Evolutionary conservation across 179 eudicot genomes (phyloP).

Genomic region (Silene vulgaris): DNA sequence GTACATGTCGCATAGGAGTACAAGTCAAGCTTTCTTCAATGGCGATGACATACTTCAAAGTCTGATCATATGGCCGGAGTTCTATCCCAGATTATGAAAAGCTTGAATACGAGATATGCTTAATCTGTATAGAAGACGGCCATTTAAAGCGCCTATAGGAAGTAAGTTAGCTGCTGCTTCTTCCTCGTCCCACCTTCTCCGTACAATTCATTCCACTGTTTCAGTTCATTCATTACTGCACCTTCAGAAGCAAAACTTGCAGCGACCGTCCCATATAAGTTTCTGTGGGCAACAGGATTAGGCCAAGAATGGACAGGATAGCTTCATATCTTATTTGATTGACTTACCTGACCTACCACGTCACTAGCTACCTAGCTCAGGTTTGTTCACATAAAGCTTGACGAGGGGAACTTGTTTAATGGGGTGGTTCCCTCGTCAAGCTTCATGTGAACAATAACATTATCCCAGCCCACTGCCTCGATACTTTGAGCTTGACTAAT

Average conservation of each 20-base stretch:
- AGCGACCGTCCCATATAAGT: slow-evolving; percentile 34
- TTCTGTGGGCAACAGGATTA: not conserved
- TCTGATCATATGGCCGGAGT: not conserved
- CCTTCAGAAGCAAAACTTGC: slow-evolving; percentile 94
- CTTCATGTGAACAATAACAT: too few species aligned
- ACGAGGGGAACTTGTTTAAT: too few species aligned
- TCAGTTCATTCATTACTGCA: slow-evolving; percentile 73
- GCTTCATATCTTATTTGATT: not conserved
- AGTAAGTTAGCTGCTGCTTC: slow-evolving; percentile 84
- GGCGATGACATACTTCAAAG: slow-evolving; percentile 11
- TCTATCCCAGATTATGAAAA: slow-evolving; percentile 6
- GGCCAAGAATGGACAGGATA: not conserved
- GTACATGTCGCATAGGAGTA: slow-evolving; percentile 11
- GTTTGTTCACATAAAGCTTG: too few species aligned
- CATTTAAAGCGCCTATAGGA: slow-evolving; percentile 45
- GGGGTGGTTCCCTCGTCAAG: too few species aligned
- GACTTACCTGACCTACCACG: slow-evolving; percentile 34
- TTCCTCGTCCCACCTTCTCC: slow-evolving; percentile 98
- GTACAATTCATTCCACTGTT: slow-evolving; percentile 89
- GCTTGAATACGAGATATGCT: slow-evolving; percentile 4
- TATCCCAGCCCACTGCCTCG: too few species aligned
- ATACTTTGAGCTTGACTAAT: too few species aligned
- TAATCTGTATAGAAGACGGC: not conserved
- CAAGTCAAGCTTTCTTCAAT: slow-evolving; percentile 27
- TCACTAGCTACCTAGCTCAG: too few species aligned